Conservation (phyloP, 768 basidiomycete species). For the Panellus pusillus region DNA sequence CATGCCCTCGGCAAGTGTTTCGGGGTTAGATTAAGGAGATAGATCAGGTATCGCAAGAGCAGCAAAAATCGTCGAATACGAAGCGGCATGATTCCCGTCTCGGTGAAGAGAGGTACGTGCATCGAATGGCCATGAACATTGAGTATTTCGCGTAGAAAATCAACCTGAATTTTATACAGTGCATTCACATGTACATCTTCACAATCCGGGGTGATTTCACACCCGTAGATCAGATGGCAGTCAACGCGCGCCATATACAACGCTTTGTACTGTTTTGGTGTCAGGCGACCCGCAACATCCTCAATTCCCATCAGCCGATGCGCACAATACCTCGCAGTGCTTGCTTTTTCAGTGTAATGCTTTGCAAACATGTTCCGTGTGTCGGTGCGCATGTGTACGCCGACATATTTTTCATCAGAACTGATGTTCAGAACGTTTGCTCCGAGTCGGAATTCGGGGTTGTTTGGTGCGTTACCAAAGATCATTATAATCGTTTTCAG, state of each 20-base stretch:
- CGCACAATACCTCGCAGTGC: conserved; percentile 16
- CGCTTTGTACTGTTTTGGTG: conserved; percentile 14
- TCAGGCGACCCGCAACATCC: conserved; percentile 13
- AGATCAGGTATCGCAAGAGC: conserved; percentile 21
- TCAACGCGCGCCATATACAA: conserved; percentile 26
- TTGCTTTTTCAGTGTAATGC: conserved; percentile 19
- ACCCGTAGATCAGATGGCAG: conserved; percentile 24
- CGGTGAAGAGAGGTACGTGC: conserved; percentile 22
- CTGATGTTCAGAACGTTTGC: neutral
- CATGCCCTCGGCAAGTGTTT: too few relatives aligned
- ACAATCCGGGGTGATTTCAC: conserved; percentile 21
- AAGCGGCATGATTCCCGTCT: conserved; percentile 27
- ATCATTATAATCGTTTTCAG: conserved; percentile 21
- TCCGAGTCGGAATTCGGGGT: too few relatives aligned
- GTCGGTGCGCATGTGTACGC: conserved; percentile 4
- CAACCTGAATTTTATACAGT: conserved; percentile 20
- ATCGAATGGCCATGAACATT: conserved; percentile 15
- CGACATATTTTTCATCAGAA: conserved; percentile 17
- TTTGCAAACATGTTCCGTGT: conserved; percentile 5
- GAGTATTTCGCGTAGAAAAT: conserved; percentile 23
- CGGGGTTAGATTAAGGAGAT: conserved; percentile 1
- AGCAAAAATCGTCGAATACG: conserved; percentile 19
- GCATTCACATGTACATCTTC: neutral
- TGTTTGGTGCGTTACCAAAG: neutral
- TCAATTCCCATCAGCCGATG: conserved; percentile 19